Base-by-base conservation (phyloP, 176 grass and related monocot species). In the Rhynchospora tenuis region DNA sequence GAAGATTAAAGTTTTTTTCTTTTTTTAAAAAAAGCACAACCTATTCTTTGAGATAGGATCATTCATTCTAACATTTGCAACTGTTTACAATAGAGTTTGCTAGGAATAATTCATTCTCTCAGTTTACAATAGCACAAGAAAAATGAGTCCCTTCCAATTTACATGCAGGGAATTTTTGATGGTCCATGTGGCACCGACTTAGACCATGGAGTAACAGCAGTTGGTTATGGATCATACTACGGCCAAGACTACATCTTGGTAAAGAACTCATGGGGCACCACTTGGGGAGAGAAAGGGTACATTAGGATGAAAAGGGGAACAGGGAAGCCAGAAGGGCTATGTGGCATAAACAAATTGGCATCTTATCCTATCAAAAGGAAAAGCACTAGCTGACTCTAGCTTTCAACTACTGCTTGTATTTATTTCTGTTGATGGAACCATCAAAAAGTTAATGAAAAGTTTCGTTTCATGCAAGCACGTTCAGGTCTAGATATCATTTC, bases 251-350 rank as follows among this genome's bases (percentile, higher is more conserved):
- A 90, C 83, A 85, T 94, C 66, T 52, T 87, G 33, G 83, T 97
- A 82, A 97, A 97, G 89, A 97, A 94, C 64, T 97, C 91, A 12
- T 97, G 94, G 91, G 94, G 91, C 8, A 66, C 16, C 14, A 84
- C 47, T 31, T 94, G 94, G 94, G 94, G 94, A 33, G 90, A 94
- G 64, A 89, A 87, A 64, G 91, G 94, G 0, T 97, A 90, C 54
- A 59, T 92, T 64, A 92, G 90, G 86, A 97, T 97, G 81, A 94
- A 84, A 81, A 92, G 83, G 88, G 85, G 87, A 13, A 92, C 86
- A 0, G 91, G 91, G 9, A 93, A 85, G 9, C 89, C 91, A 15
- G 86, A 97, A 84, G 94, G 94, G 2, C 71, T 91, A 0, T 93
- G 91, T 17, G 91, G 79, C 17, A 91, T 97, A 69, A 88, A 97